phyloP scores from a whole-genome alignment of 371 early-diverging fungal genomes.

The Choanephora cucurbitarum region DNA sequence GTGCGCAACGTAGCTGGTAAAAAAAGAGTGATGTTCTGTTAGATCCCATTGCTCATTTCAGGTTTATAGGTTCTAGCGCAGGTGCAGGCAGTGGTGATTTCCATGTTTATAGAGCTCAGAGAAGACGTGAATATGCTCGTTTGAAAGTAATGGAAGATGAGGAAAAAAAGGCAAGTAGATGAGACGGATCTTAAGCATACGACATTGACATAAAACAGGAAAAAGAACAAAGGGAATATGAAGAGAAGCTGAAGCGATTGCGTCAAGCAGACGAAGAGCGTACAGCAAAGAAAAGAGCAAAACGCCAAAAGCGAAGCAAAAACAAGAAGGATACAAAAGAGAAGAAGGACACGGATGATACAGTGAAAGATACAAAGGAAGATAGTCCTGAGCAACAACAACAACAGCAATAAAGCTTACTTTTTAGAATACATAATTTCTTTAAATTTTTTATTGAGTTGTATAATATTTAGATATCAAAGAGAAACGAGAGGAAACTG shows the following conservation, averaged over 20 bases:
- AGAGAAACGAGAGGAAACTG: conserved; percentile 22
- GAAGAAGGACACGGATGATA: conserved; percentile 29
- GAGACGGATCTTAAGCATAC: background rate
- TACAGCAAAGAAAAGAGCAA: conserved; percentile 85
- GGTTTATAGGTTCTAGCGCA: conserved; percentile 79
- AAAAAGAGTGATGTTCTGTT: background rate
- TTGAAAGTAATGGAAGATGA: conserved; percentile 78
- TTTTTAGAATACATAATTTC: no score
- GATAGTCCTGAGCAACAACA: background rate
- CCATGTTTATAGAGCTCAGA: conserved; percentile 88
- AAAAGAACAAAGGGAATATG: conserved; percentile 56
- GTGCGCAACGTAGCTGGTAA: conserved; percentile 80
- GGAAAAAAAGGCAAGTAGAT: conserved; percentile 64
- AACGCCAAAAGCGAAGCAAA: conserved; percentile 73
- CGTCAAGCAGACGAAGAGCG: conserved; percentile 72
- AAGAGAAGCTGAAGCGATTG: conserved; percentile 57
- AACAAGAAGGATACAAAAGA: conserved; percentile 19
- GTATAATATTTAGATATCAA: no score
- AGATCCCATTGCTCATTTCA: background rate
- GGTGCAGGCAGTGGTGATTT: conserved; percentile 97
- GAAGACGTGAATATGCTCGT: conserved; percentile 87
- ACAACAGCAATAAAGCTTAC: conserved; percentile 1
- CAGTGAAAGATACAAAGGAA: conserved; percentile 10
- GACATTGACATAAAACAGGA: conserved; percentile 25
- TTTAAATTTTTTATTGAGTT: no score